Conservation (phyloP, 2,329 filamentous ascomycete species). For the Ceratocystis colombiana region DNA sequence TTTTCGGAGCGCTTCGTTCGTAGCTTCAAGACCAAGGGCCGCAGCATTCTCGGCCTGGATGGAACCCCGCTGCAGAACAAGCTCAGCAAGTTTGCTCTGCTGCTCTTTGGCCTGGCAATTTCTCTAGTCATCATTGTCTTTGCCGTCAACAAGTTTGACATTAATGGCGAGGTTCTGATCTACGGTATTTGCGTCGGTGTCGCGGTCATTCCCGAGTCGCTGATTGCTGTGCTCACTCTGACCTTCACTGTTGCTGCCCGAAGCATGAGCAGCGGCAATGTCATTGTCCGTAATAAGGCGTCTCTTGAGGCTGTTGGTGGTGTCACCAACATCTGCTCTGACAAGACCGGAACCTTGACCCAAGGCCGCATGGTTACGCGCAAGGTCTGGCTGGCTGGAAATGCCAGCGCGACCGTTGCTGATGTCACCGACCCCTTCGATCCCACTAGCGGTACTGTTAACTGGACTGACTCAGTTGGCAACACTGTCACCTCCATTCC, state of each 20-base stretch:
- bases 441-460: constrained; percentile 46
- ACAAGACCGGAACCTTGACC: constrained; percentile 60
- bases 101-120: constrained; percentile 64
- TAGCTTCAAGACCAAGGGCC: constrained; percentile 37
- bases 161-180: constrained; percentile 49
- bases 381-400: constrained; percentile 50
- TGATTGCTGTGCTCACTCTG: constrained; percentile 61
- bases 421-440: constrained; percentile 51
- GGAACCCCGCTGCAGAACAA: constrained; percentile 80
- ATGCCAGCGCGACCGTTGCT: constrained; percentile 44
- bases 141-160: constrained; percentile 44
- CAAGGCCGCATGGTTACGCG: constrained; percentile 57
- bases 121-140: constrained; percentile 53
- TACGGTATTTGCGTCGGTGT: constrained; percentile 53
- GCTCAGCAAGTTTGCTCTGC: constrained; percentile 71
- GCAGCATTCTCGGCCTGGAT: constrained; percentile 53
- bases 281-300: constrained; percentile 55
- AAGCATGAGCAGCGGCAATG: constrained; percentile 53
- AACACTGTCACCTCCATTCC: constrained; percentile 26
- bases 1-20: constrained; percentile 38
- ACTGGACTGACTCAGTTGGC: constrained; percentile 34
- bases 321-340: constrained; percentile 60
- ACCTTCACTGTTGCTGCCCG: constrained; percentile 59
- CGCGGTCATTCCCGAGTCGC: constrained; percentile 54
- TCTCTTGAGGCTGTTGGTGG: constrained; percentile 58